These are phyloP conservation scores for Podila horticola DNA, from an alignment of 192 early-diverging fungal genomes.

Conservation along the genomic window DNA sequence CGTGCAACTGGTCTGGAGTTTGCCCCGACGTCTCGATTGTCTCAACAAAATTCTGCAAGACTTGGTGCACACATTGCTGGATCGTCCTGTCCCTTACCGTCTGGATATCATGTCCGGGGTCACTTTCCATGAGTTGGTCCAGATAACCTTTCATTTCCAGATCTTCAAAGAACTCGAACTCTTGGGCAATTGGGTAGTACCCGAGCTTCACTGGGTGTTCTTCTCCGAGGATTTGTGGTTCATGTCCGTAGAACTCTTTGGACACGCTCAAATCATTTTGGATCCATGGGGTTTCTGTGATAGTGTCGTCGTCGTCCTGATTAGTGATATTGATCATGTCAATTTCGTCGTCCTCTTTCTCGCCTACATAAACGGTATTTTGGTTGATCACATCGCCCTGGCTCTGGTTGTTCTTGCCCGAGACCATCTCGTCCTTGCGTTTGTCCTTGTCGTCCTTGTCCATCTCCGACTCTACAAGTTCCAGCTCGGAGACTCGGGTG, in stretches of 20 bases:
- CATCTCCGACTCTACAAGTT: background rate
- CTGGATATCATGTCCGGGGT: background rate
- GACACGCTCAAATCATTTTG: no score
- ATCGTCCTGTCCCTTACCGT: slow-evolving; percentile 1
- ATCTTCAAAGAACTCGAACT: background rate
- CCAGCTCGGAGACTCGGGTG: background rate
- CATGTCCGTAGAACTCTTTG: background rate
- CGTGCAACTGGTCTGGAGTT: background rate
- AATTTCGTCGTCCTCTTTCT: no score
- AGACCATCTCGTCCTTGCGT: no score
- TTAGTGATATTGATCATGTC: no score
- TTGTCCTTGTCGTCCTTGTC: no score
- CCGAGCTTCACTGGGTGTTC: background rate
- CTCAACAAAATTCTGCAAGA: background rate
- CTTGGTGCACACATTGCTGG: slow-evolving; percentile 6
- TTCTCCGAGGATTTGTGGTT: background rate
- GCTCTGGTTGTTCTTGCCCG: no score
- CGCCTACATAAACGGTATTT: no score
- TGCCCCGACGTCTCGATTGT: background rate
- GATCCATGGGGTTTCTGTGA: no score
- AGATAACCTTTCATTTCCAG: background rate
- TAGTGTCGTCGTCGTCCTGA: no score
- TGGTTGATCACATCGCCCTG: no score
- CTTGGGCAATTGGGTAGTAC: background rate
- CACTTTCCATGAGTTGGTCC: background rate